Evolutionary conservation across 1,284 basidiomycete species (phyloP).

Genomic region (Pseudozyma flocculosa): DNA sequence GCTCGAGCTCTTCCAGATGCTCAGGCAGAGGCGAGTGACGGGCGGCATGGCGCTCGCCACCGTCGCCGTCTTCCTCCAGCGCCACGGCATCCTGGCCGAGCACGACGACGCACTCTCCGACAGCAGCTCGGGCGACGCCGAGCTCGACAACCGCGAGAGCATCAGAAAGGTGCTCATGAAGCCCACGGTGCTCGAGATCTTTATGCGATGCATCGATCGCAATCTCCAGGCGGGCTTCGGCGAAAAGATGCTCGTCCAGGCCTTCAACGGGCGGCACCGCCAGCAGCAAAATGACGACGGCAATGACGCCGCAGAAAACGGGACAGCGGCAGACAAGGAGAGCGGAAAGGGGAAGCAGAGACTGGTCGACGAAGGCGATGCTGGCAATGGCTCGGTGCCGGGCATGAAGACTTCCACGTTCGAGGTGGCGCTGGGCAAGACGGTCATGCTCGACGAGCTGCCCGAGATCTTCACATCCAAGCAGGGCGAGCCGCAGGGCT

Average conservation of each 20-base stretch:
- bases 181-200: constrained; percentile 31
- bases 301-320: no score
- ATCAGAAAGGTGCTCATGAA: constrained; percentile 15
- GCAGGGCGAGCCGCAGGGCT: constrained; percentile 7
- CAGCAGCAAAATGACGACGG: no score
- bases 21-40: constrained; percentile 17
- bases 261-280: no score
- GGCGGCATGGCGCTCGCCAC: constrained; percentile 27
- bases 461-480: constrained; percentile 9
- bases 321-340: not conserved
- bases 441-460: constrained; percentile 12
- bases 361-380: not conserved
- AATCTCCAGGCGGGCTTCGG: constrained; percentile 42
- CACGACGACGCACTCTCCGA: constrained; percentile 20
- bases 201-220: constrained; percentile 44
- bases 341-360: not conserved
- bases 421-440: constrained; percentile 32
- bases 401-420: constrained; percentile 12
- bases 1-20: constrained; percentile 21
- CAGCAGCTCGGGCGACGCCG: constrained; percentile 1
- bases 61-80: constrained; percentile 22
- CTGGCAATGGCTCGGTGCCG: no score
- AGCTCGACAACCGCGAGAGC: constrained; percentile 2
- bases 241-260: constrained; percentile 18
- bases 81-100: constrained; percentile 31